Evolutionary conservation across 257 asterid genomes (phyloP).

Genomic region (Capsicum chinense): DNA sequence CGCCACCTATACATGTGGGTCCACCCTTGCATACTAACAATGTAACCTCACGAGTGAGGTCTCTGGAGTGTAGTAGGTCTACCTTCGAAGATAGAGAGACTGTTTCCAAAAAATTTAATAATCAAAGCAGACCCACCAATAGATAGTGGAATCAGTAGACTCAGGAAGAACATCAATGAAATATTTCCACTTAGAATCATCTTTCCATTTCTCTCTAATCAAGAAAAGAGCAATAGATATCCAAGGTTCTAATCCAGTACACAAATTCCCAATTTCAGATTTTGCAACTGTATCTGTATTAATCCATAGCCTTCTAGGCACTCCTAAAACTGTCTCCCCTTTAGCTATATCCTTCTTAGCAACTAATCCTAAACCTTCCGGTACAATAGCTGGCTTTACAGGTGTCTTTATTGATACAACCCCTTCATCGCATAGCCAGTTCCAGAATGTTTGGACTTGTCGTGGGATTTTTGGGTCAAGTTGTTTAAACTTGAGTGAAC

Average conservation of each 20-base stretch:
- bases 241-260: conserved; percentile 90
- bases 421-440: conserved; percentile 87
- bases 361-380: conserved; percentile 90
- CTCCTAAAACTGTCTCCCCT: conserved; percentile 87
- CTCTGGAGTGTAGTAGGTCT: no score
- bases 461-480: conserved; percentile 62
- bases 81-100: no score
- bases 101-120: neutral
- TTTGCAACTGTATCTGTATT: conserved; percentile 68
- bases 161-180: conserved; percentile 76
- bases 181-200: conserved; percentile 75
- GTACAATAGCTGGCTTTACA: conserved; percentile 77
- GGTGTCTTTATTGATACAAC: conserved; percentile 79
- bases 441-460: conserved; percentile 74
- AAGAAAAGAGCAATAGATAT: conserved; percentile 75
- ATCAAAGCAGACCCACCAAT: conserved; percentile 70
- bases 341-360: conserved; percentile 66
- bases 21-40: no score
- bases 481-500: conserved; percentile 50
- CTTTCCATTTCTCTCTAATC: conserved; percentile 71
- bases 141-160: conserved; percentile 77
- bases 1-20: no score
- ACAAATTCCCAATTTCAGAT: conserved; percentile 75
- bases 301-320: conserved; percentile 87
- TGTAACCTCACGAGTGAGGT: no score